These are phyloP conservation scores for Erythrophleum ivorense DNA, from an alignment of 331 rosid species.

Conservation along the genomic window DNA sequence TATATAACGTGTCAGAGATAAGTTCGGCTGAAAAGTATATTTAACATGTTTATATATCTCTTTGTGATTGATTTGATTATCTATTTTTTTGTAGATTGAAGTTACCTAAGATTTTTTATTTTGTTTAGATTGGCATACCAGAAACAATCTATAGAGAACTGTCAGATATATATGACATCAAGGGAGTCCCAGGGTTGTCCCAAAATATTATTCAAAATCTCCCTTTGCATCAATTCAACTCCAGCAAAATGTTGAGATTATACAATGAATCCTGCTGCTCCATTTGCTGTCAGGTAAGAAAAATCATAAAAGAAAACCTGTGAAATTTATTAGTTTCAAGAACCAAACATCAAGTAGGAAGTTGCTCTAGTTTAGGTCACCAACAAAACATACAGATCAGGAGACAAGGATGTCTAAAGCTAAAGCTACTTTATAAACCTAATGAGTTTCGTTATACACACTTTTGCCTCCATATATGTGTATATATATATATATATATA, in stretches of 20 bases:
- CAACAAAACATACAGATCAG: not conserved
- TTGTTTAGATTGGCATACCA: conserved; percentile 6
- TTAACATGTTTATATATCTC: no score
- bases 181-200: conserved; percentile 36
- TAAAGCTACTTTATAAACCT: not conserved
- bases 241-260: conserved; percentile 25
- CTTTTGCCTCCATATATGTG: no score
- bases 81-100: no score
- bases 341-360: not conserved
- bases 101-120: no score
- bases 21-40: no score
- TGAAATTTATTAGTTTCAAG: not conserved
- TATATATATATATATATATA: no score
- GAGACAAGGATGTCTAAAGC: not conserved
- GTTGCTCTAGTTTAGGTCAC: conserved; percentile 16
- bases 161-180: conserved; percentile 43
- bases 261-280: conserved; percentile 46
- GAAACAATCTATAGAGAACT: conserved; percentile 40
- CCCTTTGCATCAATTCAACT: conserved; percentile 39
- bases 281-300: conserved; percentile 54
- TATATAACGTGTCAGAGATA: no score
- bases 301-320: not conserved
- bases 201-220: conserved; percentile 38
- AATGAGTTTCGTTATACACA: not conserved
- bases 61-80: no score